These are phyloP conservation scores for Termitomyces sp. DNA, from an alignment of 768 basidiomycete species.

Conservation along the genomic window DNA sequence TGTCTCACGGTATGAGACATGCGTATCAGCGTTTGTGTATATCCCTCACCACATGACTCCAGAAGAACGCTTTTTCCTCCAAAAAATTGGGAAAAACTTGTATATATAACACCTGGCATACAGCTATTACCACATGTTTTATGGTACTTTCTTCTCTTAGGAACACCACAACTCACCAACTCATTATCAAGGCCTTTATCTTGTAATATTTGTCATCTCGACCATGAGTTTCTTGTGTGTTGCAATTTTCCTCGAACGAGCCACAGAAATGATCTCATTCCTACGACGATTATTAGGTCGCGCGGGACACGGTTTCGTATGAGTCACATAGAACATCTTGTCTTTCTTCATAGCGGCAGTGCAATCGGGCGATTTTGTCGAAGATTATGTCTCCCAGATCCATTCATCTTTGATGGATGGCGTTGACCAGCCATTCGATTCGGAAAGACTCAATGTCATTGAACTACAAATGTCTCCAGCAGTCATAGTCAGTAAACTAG, in stretches of 20 bases:
- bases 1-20: too few relatives aligned
- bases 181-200: neutral
- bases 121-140: neutral
- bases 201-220: neutral
- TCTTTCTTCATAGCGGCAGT: neutral
- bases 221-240: neutral
- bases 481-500: slow-evolving; percentile 1
- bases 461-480: slow-evolving; percentile 1
- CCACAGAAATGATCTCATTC: neutral
- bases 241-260: neutral
- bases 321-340: neutral
- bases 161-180: neutral
- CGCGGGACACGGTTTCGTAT: neutral
- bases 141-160: neutral
- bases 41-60: neutral
- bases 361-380: neutral
- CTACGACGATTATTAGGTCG: neutral
- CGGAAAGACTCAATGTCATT: neutral
- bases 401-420: neutral
- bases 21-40: too few relatives aligned
- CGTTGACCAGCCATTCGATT: neutral
- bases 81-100: neutral
- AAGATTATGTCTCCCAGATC: slow-evolving; percentile 3
- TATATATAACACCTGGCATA: neutral
- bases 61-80: neutral